phyloP scores from a whole-genome alignment of 108 stramenopile species.

The Ochromonas danica region DNA sequence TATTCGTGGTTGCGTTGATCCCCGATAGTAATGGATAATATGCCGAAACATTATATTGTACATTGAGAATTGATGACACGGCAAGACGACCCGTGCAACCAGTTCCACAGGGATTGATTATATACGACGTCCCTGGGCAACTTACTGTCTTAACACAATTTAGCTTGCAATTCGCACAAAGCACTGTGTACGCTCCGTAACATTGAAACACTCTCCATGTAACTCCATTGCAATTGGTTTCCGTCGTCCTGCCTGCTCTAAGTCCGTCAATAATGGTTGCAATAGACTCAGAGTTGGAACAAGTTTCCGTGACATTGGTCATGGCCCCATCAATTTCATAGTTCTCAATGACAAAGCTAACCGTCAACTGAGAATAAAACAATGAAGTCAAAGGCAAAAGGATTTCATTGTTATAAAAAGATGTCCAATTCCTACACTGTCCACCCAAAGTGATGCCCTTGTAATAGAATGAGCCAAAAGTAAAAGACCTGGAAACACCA shows the following conservation, averaged over 20 bases:
- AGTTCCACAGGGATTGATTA: slow-evolving; percentile 1
- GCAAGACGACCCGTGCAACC: neutral
- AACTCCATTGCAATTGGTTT: neutral
- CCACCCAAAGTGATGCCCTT: neutral
- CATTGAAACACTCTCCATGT: slow-evolving; percentile 10
- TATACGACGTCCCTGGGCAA: neutral
- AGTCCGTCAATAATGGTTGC: neutral
- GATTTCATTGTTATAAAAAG: neutral
- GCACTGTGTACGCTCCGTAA: neutral
- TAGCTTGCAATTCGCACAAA: slow-evolving; percentile 1
- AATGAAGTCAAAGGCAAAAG: neutral
- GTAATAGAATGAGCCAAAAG: neutral
- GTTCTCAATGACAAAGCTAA: neutral
- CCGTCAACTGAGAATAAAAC: neutral
- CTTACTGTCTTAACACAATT: neutral
- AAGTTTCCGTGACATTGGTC: neutral
- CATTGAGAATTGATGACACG: neutral
- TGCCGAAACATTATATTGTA: neutral
- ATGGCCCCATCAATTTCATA: neutral
- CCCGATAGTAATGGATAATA: neutral
- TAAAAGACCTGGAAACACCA: neutral
- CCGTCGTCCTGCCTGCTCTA: neutral
- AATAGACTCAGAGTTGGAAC: neutral
- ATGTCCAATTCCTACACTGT: neutral
- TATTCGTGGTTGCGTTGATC: neutral